Evolutionary conservation across 1,139 yeast species (phyloP), one percentile per base, ranked within the genome.

Genomic region (Hansenula lynferdii): DNA sequence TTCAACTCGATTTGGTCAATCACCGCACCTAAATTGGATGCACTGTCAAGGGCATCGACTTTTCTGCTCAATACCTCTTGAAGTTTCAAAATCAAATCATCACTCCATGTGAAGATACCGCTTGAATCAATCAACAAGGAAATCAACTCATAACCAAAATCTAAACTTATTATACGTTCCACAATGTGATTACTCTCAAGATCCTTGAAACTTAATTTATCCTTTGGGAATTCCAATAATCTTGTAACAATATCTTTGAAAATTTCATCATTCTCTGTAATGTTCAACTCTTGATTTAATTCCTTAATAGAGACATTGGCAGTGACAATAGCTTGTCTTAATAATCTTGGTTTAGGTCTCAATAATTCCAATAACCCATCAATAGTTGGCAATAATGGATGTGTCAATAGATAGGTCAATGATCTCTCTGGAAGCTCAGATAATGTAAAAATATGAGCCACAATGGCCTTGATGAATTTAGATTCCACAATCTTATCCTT

Each of bases 301-400:
- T 85, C 95, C 6, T 61, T 58, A 37, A 85, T 69, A 6, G 83
- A 72, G 31, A 89, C 62, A 42, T 80, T 77, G 4, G 87, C 85
- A 1, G 92, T 80, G 12, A 80, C 84, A 37, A 87, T 72, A 1
- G 95, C 92, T 57, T 85, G 95, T 60, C 87, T 78, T 57, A 84
- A 71, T 42, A 89, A 69, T 39, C 84, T 73, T 28, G 85, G 78
- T 44, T 75, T 69, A 3, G 63, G 48, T 42, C 65, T 62, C 28
- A 87, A 68, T 35, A 72, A 67, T 8, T 61, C 50, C 35, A 85
- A 60, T 35, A 90, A 61, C 1, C 79, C 81, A 2, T 64, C 64
- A 7, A 85, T 68, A 5, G 69, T 62, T 9, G 97, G 96, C 60
- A 83, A 87, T 25, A 86, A 64, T 19, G 97, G 96, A 62, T 87